Evolutionary conservation across 306 rosid species (phyloP), one percentile per base, ranked within the genome.

Genomic region (Inga laurina): DNA sequence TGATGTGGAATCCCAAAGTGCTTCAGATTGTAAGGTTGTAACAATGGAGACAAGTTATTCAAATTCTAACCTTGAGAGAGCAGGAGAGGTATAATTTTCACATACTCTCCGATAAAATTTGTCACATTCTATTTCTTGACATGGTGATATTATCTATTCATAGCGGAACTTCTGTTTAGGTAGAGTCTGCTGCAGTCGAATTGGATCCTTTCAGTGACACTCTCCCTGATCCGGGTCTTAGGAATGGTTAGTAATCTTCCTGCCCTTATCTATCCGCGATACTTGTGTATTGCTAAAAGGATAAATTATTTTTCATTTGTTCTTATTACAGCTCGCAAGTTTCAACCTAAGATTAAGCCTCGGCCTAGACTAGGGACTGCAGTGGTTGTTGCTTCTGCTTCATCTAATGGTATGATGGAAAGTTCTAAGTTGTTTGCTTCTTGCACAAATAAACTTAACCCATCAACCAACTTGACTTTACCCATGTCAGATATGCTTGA

Each of bases 341-440:
- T 92, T 86, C 88, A 81, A 79, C 89, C 97, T 76, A 91, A 88
- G 91, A 76, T 85, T 13, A 92, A 91, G 85, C 90, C 91, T 39
- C 89, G 83, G 35, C 88, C 91, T 70, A 87, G 87, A 57, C 83
- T 51, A 80, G 85, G 76, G 68, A 82, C 81, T 72, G 43, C 77
- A 15, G 69, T 54, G 12, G 66, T 72, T 61, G 62, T 49, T 57
- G 82, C 88, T 64, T 82, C 89, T 71, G 79, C 82, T 79, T 83
- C 85, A 68, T 71, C 80, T 22, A 72, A 52, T 79, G 79, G 22
- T 74, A 15, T 48, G 46, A 82, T 59, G 21, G 79, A 61, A 41
- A 86, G 77, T 52, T 78, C 45, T 34, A 24, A 72, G 76, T 68
- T 77, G 80, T 82, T 83, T 83, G 54, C 77, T 79, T 67, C 68